Conservation (phyloP, 768 basidiomycete species). For the Dendrothele bispora region DNA sequence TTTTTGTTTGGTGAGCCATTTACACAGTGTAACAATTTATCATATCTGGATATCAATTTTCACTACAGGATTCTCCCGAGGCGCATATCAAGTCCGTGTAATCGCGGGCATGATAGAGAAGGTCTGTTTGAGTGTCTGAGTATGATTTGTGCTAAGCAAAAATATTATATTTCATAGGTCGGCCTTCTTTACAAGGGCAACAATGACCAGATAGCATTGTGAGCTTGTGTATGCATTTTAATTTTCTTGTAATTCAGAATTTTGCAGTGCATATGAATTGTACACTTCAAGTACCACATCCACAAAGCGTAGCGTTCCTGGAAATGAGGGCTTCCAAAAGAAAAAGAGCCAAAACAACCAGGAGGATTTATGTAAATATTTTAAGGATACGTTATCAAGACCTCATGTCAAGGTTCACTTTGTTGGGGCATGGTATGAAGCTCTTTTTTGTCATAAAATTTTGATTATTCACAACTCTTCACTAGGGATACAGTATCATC, state of each 20-base stretch:
- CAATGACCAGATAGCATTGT: slow-evolving; percentile 42
- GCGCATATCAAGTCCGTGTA: slow-evolving; percentile 44
- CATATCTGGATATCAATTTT: too few species aligned
- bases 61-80: slow-evolving; percentile 43
- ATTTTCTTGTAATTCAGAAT: slow-evolving; percentile 4
- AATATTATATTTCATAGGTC: background rate
- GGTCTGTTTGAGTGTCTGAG: too few species aligned
- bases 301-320: slow-evolving; percentile 11
- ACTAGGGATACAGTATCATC: slow-evolving; percentile 50
- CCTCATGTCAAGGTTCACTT: slow-evolving; percentile 38
- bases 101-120: slow-evolving; percentile 44
- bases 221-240: background rate
- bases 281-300: slow-evolving; percentile 25
- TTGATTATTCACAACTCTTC: background rate
- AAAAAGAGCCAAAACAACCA: background rate
- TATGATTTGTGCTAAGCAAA: too few species aligned
- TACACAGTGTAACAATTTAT: background rate
- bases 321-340: background rate
- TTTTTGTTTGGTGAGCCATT: slow-evolving; percentile 37
- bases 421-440: slow-evolving; percentile 40
- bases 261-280: slow-evolving; percentile 36
- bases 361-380: slow-evolving; percentile 18
- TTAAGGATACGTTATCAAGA: slow-evolving; percentile 31
- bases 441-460: background rate
- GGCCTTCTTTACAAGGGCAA: slow-evolving; percentile 37